Base-by-base conservation (phyloP, 164 flowering plant genomes). In the Tetracentron sinense region DNA sequence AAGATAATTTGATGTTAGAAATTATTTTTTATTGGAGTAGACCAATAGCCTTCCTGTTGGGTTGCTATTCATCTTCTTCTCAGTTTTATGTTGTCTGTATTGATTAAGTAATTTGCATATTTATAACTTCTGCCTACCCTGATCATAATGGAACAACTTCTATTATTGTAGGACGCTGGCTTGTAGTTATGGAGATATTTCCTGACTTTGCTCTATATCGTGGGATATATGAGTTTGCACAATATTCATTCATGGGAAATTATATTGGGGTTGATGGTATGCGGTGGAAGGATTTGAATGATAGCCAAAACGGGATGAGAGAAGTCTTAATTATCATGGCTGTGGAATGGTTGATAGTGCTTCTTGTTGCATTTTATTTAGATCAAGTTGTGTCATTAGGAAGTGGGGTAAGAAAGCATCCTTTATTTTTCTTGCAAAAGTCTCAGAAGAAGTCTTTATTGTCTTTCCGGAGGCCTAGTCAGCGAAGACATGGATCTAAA, bases 161-260 rank as follows among this genome's bases (percentile, higher is more conserved):
- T 50, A 26, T 31, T 69, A 7, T 61, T 80, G 51, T 64, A 93
- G 98, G 81, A 67, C 80, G 72, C 46, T 81, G 96, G 93, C 67
- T 91, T 56, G 67, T 82, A 35, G 81, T 75, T 22, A 72, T 91
- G 88, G 97, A 94, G 82, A 47, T 91, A 53, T 85, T 69, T 77
- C 99, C 99, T 48, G 96, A 93, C 21, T 94, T 91, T 72, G 52
- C 96, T 57, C 73, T 91, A 42, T 88, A 79, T 69, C 90, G 97
- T 54, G 99, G 96, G 28, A 74, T 94, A 28, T 94, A 82, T 72
- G 99, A 94, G 80, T 81, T 94, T 53, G 69, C 79, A 54, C 80
- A 84, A 47, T 88, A 78, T 81, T 62, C 96, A 25, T 72, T 78
- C 58, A 67, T 33, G 20, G 97, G 85, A 57, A 62, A 58, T 60